phyloP scores from a whole-genome alignment of 75 land plant species.

The Cupressus sempervirens region DNA sequence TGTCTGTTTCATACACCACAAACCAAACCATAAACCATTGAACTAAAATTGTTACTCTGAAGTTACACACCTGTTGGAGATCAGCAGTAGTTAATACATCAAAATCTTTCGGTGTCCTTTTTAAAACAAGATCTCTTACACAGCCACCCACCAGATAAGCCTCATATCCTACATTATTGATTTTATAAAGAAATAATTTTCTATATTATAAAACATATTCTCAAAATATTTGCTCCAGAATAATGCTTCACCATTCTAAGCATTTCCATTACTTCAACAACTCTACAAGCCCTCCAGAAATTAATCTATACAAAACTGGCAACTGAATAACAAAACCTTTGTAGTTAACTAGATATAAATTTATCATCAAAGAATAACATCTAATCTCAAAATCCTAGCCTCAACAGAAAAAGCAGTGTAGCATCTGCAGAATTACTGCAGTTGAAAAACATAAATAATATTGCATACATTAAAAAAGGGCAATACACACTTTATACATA shows the following conservation, averaged over 20 bases:
- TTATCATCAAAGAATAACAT: not conserved
- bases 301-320: not conserved
- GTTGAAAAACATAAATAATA: not conserved
- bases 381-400: not conserved
- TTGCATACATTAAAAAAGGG: not conserved
- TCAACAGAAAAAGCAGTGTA: not conserved
- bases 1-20: not conserved
- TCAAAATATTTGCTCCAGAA: not conserved
- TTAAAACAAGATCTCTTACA: conserved; percentile 78
- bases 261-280: not conserved
- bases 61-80: conserved; percentile 33
- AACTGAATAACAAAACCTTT: not conserved
- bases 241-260: conserved; percentile 2
- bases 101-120: conserved; percentile 74
- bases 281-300: not conserved
- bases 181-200: not conserved
- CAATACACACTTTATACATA: too few species aligned
- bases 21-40: not conserved
- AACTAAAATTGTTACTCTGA: not conserved
- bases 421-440: not conserved
- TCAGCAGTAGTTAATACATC: conserved; percentile 79
- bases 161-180: conserved; percentile 50
- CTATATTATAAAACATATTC: not conserved
- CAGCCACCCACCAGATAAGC: conserved; percentile 94
- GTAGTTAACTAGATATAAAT: not conserved